These are phyloP conservation scores for Prunus dulcis DNA, from an alignment of 306 rosid genomes.

Conservation along the genomic window DNA sequence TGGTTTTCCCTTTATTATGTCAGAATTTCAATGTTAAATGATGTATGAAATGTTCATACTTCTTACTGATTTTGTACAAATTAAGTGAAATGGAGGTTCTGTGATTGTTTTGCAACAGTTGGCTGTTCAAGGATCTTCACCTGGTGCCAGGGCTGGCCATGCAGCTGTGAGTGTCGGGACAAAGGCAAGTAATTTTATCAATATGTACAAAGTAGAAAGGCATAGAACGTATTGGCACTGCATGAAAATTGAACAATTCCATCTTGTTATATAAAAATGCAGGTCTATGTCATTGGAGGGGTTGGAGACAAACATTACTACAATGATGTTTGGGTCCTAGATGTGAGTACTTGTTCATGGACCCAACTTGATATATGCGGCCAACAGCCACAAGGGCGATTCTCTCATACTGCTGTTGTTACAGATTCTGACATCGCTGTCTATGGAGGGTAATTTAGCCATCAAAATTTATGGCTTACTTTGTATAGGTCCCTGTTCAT, in stretches of 20 bases:
- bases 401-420: constrained; percentile 90
- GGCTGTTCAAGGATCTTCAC: constrained; percentile 80
- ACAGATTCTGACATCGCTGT: constrained; percentile 63
- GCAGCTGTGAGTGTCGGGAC: constrained; percentile 76
- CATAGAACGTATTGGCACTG: background rate
- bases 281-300: constrained; percentile 88
- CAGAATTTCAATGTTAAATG: background rate
- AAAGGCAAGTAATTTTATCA: constrained; percentile 48
- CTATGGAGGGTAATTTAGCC: constrained; percentile 76
- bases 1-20: constrained; percentile 6
- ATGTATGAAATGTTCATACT: background rate
- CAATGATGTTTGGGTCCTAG: constrained; percentile 86
- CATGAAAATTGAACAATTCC: background rate
- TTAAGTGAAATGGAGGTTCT: constrained; percentile 7
- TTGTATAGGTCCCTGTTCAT: background rate
- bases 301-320: constrained; percentile 88
- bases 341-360: constrained; percentile 73
- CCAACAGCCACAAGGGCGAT: constrained; percentile 83
- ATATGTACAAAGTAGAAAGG: background rate
- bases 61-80: background rate
- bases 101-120: constrained; percentile 44
- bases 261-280: background rate
- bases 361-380: constrained; percentile 64
- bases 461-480: background rate
- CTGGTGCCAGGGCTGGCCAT: constrained; percentile 93